phyloP scores from a whole-genome alignment of 805 yeast genomes.

The Kuraishia cidri region DNA sequence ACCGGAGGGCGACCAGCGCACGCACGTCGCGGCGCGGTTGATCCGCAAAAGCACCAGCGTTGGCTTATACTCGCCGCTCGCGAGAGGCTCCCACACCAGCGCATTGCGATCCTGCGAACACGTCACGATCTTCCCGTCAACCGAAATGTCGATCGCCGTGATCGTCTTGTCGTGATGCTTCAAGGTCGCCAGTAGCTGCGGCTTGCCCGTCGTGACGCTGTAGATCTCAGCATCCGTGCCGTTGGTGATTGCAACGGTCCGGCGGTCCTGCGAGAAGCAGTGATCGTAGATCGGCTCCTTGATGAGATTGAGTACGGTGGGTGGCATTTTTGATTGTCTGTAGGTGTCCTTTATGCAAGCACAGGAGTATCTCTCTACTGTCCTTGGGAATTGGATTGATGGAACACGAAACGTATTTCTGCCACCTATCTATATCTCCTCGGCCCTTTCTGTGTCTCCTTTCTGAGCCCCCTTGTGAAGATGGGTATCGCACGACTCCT shows the following conservation, averaged over 20 bases:
- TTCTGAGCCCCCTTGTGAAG: too few species aligned
- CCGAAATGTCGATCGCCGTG: constrained; percentile 88
- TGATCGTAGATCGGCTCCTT: constrained; percentile 88
- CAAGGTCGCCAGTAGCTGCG: constrained; percentile 56
- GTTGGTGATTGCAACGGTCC: constrained; percentile 71
- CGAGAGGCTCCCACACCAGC: constrained; percentile 82
- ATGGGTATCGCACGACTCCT: too few species aligned
- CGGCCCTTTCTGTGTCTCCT: too few species aligned
- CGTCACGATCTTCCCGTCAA: constrained; percentile 85
- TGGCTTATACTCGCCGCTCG: constrained; percentile 61
- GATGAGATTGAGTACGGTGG: constrained; percentile 55
- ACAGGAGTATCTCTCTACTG: constrained; percentile 29
- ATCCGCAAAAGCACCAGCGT: constrained; percentile 88
- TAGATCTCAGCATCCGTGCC: constrained; percentile 71
- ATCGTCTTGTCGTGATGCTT: constrained; percentile 88
- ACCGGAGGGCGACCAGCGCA: constrained; percentile 95
- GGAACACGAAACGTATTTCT: neutral
- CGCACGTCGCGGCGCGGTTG: constrained; percentile 91
- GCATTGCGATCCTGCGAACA: constrained; percentile 98
- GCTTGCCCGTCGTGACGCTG: constrained; percentile 44
- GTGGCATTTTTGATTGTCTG: too few species aligned
- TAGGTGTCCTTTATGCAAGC: neutral
- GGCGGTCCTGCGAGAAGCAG: constrained; percentile 64
- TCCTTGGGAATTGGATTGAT: constrained; percentile 3
- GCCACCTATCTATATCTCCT: too few species aligned